Evolutionary conservation across 164 flowering plant species (phyloP).

Genomic region (Annona squamosa): DNA sequence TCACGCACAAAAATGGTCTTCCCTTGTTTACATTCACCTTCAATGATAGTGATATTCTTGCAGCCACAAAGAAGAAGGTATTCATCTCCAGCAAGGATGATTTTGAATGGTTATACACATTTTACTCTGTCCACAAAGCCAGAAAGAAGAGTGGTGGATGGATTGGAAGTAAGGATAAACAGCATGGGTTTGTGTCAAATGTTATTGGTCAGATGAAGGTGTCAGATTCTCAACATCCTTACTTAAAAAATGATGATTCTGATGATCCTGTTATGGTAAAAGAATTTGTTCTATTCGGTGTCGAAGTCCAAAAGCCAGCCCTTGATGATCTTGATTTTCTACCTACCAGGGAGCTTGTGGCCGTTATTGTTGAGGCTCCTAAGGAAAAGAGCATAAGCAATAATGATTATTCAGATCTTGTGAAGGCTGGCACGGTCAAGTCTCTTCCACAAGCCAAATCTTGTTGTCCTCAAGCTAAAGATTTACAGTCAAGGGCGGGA

Average conservation of each 20-base stretch:
- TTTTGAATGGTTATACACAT: conserved; percentile 34
- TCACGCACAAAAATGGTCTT: conserved; percentile 42
- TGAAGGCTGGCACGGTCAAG: conserved; percentile 9
- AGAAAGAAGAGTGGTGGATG: conserved; percentile 61
- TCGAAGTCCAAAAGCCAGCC: conserved; percentile 28
- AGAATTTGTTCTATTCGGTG: conserved; percentile 53
- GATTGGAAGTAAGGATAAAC: conserved; percentile 53
- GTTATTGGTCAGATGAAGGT: conserved; percentile 67
- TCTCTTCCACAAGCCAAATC: conserved; percentile 11
- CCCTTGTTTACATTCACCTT: conserved; percentile 60
- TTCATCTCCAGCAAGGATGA: conserved; percentile 32
- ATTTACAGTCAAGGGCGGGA: conserved; percentile 1
- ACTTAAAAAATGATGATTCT: conserved; percentile 11
- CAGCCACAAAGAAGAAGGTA: conserved; percentile 37
- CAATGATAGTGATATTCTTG: conserved; percentile 41
- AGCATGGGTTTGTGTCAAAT: conserved; percentile 34
- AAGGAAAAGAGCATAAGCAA: conserved; percentile 8
- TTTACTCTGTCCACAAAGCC: conserved; percentile 52
- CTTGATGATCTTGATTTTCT: conserved; percentile 25
- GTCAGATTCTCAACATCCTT: conserved; percentile 16
- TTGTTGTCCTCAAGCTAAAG: conserved; percentile 14
- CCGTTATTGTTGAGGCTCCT: conserved; percentile 46
- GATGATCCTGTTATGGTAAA: conserved; percentile 13
- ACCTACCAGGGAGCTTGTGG: conserved; percentile 63
- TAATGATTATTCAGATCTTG: conserved; percentile 3